Percentiles rank a stretch among this genome's conserved stretches.
These are phyloP conservation scores for Lasiosphaeria miniovina DNA, from an alignment of 495 filamentous ascomycete species.

Conservation along the genomic window DNA sequence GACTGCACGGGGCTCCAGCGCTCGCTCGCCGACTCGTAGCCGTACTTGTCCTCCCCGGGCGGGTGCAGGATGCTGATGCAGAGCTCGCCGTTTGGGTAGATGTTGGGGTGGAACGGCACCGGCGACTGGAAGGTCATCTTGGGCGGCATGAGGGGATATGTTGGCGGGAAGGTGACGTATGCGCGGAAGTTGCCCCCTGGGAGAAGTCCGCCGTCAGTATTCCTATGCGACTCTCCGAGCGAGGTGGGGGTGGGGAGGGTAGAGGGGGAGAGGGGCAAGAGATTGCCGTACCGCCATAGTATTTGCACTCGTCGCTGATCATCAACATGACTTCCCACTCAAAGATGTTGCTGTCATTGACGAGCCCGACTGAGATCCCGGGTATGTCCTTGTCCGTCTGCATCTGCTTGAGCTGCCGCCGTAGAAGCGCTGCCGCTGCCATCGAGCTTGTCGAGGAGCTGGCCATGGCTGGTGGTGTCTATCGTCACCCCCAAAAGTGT, in stretches of 20 bases:
- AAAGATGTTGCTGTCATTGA: slow-evolving; percentile 84
- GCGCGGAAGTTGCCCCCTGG: slow-evolving; percentile 87
- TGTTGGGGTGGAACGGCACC: slow-evolving; percentile 90
- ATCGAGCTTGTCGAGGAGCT: slow-evolving; percentile 29
- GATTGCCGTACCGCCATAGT: slow-evolving; percentile 70
- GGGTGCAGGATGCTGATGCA: slow-evolving; percentile 98
- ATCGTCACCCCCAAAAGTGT: not conserved
- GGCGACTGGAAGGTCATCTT: slow-evolving; percentile 87
- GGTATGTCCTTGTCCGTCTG: slow-evolving; percentile 87
- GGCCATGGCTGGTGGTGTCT: slow-evolving; percentile 20
- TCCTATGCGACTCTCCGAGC: not conserved
- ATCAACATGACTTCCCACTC: slow-evolving; percentile 99
- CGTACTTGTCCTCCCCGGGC: slow-evolving; percentile 92
- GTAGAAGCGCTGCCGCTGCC: slow-evolving; percentile 69
- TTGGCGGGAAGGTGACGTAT: slow-evolving; percentile 69
- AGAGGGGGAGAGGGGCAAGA: slow-evolving; percentile 1
- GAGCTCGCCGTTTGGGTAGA: slow-evolving; percentile 85
- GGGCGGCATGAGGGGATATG: slow-evolving; percentile 87
- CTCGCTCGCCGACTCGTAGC: slow-evolving; percentile 89
- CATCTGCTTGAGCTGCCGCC: slow-evolving; percentile 88
- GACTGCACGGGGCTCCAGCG: slow-evolving; percentile 97
- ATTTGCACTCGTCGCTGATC: slow-evolving; percentile 94
- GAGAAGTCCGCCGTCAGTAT: not conserved
- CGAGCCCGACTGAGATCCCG: slow-evolving; percentile 87
- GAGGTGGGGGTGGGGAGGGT: not conserved